Conservation (phyloP, 306 rosid genomes). For the Gynostemma pentaphyllum region DNA sequence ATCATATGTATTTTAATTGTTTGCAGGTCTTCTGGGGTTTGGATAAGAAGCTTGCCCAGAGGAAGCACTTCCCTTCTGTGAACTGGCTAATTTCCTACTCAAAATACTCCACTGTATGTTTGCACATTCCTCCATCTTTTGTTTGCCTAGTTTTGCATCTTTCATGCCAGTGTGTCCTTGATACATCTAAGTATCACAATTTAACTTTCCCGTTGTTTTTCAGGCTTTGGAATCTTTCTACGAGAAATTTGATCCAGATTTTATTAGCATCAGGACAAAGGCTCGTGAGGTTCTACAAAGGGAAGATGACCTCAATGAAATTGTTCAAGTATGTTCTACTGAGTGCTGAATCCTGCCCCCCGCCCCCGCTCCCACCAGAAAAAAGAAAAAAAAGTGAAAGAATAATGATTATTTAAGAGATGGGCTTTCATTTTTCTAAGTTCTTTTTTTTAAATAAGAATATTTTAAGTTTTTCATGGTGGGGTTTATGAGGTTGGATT, state of each 20-base stretch:
- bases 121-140: neutral
- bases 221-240: slow-evolving; percentile 94
- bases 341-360: neutral
- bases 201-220: slow-evolving; percentile 3
- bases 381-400: neutral
- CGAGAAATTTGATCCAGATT: slow-evolving; percentile 93
- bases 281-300: slow-evolving; percentile 97
- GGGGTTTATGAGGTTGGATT: neutral
- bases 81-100: slow-evolving; percentile 99
- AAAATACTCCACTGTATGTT: slow-evolving; percentile 74
- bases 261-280: slow-evolving; percentile 91
- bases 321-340: slow-evolving; percentile 63
- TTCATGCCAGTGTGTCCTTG: neutral
- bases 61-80: slow-evolving; percentile 98
- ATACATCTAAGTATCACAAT: neutral
- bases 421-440: neutral
- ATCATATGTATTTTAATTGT: slow-evolving; percentile 3
- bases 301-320: slow-evolving; percentile 98
- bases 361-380: neutral
- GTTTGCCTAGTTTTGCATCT: slow-evolving; percentile 4
- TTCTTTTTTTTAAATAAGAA: too few species aligned
- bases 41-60: slow-evolving; percentile 98
- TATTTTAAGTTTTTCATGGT: neutral
- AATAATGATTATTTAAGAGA: neutral
- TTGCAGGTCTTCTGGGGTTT: slow-evolving; percentile 97